Conservation (phyloP, 2,329 filamentous ascomycete genomes). For the Teratosphaeria epicoccoides region DNA sequence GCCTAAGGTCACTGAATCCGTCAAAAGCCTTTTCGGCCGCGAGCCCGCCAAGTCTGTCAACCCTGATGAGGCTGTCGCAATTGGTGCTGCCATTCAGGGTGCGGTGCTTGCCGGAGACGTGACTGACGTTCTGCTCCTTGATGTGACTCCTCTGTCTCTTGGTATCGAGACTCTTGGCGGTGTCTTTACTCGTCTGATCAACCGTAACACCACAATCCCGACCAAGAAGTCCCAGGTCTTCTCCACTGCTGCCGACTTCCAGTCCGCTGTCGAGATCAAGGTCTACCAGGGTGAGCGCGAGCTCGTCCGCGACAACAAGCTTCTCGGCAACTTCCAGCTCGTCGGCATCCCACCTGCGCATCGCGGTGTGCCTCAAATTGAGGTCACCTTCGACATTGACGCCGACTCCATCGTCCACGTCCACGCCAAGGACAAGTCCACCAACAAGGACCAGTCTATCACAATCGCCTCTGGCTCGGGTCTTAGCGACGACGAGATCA, state of each 20-base stretch:
- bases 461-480: conserved; percentile 96
- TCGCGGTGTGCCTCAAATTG: conserved; percentile 90
- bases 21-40: conserved; percentile 93
- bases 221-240: conserved; percentile 99
- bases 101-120: conserved; percentile 93
- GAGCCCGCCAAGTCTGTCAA: conserved; percentile 97
- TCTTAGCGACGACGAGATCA: conserved; percentile 87
- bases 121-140: conserved; percentile 87
- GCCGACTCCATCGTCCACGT: conserved; percentile 97
- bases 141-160: conserved; percentile 90
- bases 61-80: conserved; percentile 95
- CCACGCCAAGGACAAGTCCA: conserved; percentile 97
- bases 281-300: conserved; percentile 99
- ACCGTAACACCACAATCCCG: conserved; percentile 97
- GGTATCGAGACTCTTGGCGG: conserved; percentile 97
- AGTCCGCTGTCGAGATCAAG: conserved; percentile 98
- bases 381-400: conserved; percentile 98
- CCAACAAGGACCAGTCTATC: conserved; percentile 98
- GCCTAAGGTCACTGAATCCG: conserved; percentile 93
- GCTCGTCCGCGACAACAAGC: conserved; percentile 96
- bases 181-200: conserved; percentile 96
- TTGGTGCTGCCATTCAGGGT: conserved; percentile 94
- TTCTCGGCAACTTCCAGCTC: conserved; percentile 98
- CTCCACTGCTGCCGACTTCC: conserved; percentile 95
- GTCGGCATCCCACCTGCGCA: conserved; percentile 93